Conservation (phyloP, 306 rosid species). For the Leucaena leucocephala region DNA sequence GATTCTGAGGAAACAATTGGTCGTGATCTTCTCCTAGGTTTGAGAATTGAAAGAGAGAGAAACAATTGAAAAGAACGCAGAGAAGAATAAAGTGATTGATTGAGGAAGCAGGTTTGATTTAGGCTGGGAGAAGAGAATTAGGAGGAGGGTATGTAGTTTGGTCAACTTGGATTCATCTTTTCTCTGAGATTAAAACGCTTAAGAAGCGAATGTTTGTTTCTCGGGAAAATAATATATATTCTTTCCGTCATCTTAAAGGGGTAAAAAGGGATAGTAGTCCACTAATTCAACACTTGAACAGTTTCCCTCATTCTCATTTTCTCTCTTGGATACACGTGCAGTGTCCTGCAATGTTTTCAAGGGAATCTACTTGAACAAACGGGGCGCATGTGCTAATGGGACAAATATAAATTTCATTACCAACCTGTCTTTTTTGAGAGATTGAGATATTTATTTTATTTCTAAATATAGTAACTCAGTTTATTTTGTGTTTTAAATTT, state of each 20-base stretch:
- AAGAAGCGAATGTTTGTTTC: slow-evolving; percentile 45
- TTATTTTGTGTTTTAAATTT: no score
- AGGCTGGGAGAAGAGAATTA: slow-evolving; percentile 28
- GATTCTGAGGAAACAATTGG: not conserved
- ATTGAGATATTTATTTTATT: no score
- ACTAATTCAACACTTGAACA: slow-evolving; percentile 26
- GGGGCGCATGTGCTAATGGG: slow-evolving; percentile 11
- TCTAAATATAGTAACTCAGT: no score
- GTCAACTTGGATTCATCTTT: slow-evolving; percentile 50
- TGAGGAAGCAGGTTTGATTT: not conserved
- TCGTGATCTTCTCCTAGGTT: slow-evolving; percentile 4
- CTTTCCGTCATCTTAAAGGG: slow-evolving; percentile 39
- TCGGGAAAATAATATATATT: slow-evolving; percentile 1
- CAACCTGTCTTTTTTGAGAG: not conserved
- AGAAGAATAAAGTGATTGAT: slow-evolving; percentile 8
- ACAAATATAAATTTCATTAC: not conserved
- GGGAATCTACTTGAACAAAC: slow-evolving; percentile 40
- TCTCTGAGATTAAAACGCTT: slow-evolving; percentile 39
- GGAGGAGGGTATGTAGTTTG: slow-evolving; percentile 36
- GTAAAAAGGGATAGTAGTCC: slow-evolving; percentile 33
- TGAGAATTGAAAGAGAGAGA: not conserved
- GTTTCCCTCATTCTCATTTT: slow-evolving; percentile 28
- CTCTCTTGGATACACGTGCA: slow-evolving; percentile 50
- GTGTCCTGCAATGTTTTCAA: slow-evolving; percentile 42
- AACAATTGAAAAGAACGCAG: not conserved